Base-by-base conservation (phyloP, 345 rosid species). In the Anacardium occidentale region DNA sequence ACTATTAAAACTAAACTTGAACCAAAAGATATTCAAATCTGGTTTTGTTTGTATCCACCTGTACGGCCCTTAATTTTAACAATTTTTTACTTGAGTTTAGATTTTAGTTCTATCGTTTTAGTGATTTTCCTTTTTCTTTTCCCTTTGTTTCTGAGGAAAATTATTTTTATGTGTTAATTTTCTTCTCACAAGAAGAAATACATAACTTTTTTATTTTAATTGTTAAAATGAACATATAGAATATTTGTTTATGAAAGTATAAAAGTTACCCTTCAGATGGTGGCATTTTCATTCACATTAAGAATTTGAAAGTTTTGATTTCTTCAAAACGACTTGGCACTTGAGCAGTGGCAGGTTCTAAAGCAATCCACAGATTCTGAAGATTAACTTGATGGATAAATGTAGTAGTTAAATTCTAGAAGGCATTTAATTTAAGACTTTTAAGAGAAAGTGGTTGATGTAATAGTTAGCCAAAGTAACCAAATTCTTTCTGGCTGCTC, bases 381-480 rank as follows among this genome's bases (percentile, higher is more conserved):
- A 71, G 26, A 1, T 18, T 26, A 59, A 26, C 25, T 70, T 26
- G 37, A 26, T 32, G 26, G 40, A 69, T 29, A 61, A 42, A 22
- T 52, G 13, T 51, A 40, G 17, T 5, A 18, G 25, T n/a, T n/a
- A 48, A 65, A 20, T 10, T 17, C 10, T 50, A 12, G 51, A 66
- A 14, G 14, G 18, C 10, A 8, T 59, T 55, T 29, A 10, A 21
- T 44, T 65, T 24, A n/a, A 44, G 62, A 52, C 69, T 20, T 65
- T 9, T 59, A 21, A 32, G 25, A 26, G 65, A 66, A 66, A 65
- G 21, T 40, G 14, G 73, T 55, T 37, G 62, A 44, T 22, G n/a
- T 40, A 65, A 62, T 57, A 47, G 62, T 62, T 45, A 50, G 61
- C 17, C 50, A 45, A 61, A 68, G 57, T 20, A 58, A 48, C 48